Conservation (phyloP, 2,329 filamentous ascomycete genomes). For the Scedosporium minutisporum region DNA sequence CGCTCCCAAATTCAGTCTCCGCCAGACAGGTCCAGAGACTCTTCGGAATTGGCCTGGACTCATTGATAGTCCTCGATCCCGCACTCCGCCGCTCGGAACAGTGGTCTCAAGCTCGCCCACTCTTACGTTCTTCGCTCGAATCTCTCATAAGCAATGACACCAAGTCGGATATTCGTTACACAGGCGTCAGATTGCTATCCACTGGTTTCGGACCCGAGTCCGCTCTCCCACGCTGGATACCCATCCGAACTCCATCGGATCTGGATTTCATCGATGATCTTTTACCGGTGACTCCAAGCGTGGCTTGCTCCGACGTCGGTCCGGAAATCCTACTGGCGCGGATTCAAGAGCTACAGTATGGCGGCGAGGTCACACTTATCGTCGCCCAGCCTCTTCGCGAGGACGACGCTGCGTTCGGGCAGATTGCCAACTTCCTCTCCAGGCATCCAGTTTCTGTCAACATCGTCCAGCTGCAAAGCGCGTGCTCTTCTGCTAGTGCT, state of each 20-base stretch:
- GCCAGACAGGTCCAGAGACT: conserved; percentile 8
- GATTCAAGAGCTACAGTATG: neutral
- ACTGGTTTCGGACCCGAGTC: neutral
- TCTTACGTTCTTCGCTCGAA: neutral
- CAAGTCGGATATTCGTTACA: neutral
- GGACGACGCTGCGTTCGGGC: neutral
- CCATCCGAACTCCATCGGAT: neutral
- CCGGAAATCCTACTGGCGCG: neutral
- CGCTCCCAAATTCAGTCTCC: conserved; percentile 8
- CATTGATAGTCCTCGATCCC: neutral
- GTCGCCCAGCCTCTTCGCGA: neutral
- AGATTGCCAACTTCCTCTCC: neutral
- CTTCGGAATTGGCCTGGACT: conserved; percentile 6
- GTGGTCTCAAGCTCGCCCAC: neutral
- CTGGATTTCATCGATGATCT: neutral
- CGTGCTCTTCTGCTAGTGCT: neutral
- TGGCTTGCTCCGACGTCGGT: neutral
- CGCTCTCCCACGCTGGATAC: neutral
- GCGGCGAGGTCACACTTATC: conserved; percentile 1
- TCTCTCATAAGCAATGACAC: neutral
- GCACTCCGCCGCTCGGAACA: neutral
- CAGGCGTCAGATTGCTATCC: neutral
- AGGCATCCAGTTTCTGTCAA: neutral
- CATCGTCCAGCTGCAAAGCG: neutral
- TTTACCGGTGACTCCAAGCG: neutral